These are phyloP conservation scores for Coemansia sp. DNA, from an alignment of 371 early-diverging fungal species.

Conservation along the genomic window DNA sequence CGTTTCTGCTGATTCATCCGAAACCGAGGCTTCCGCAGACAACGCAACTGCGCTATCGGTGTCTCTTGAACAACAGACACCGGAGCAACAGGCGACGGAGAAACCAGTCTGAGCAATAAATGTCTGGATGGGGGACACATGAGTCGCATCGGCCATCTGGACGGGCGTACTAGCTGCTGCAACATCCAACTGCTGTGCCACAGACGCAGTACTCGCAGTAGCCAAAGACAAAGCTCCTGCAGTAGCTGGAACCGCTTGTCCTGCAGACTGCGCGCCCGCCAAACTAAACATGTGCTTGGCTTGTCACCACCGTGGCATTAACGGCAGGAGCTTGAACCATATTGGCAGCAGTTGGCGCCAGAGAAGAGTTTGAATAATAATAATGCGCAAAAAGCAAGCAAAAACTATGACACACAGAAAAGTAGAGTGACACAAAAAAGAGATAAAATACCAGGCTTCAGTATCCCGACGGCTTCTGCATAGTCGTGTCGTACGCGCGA, in stretches of 20 bases:
- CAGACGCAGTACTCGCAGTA: neutral
- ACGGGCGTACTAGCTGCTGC: neutral
- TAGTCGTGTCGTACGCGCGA: conserved; percentile 94
- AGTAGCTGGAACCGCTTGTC: neutral
- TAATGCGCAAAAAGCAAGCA: neutral
- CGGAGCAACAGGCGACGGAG: neutral
- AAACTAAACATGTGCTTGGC: neutral
- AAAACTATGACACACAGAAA: neutral
- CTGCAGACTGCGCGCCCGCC: neutral
- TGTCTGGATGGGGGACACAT: neutral
- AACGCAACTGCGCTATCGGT: conserved; percentile 4
- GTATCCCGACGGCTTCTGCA: conserved; percentile 78
- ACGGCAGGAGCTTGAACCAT: neutral
- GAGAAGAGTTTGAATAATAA: neutral
- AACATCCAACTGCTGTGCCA: neutral
- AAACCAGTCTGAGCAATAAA: neutral
- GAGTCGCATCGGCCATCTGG: neutral
- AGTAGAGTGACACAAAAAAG: neutral
- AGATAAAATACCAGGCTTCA: conserved; percentile 3
- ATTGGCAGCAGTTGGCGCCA: too few species aligned
- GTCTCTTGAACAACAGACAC: neutral
- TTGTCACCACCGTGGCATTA: neutral
- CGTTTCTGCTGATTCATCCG: neutral
- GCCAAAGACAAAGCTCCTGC: neutral
- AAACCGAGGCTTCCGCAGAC: neutral